These are phyloP conservation scores for Claviceps sp. DNA, from an alignment of 2,329 filamentous ascomycete genomes.

Conservation along the genomic window DNA sequence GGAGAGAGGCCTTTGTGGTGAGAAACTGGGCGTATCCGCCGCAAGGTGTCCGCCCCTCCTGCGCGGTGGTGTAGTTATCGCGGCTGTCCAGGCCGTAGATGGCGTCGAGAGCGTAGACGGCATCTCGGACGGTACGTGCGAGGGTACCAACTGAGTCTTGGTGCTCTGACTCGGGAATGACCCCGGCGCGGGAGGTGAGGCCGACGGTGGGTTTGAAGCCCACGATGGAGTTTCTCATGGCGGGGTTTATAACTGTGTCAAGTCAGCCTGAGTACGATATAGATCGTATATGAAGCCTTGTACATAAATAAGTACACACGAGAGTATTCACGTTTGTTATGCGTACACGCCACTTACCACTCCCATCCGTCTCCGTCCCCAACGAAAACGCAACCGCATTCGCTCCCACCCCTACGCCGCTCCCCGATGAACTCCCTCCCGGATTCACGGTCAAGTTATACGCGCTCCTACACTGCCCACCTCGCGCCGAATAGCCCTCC, in stretches of 20 bases:
- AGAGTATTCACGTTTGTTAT: too few species aligned
- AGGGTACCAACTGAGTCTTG: slow-evolving; percentile 59
- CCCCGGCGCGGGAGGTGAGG: slow-evolving; percentile 48
- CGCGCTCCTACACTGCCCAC: slow-evolving; percentile 49
- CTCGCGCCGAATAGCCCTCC: slow-evolving; percentile 51
- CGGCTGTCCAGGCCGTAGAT: slow-evolving; percentile 51
- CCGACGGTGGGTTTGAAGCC: slow-evolving; percentile 69
- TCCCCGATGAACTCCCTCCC: slow-evolving; percentile 55
- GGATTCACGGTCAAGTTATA: slow-evolving; percentile 59
- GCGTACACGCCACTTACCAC: slow-evolving; percentile 24
- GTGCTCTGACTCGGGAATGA: slow-evolving; percentile 53
- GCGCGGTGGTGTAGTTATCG: slow-evolving; percentile 53
- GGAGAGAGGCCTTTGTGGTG: slow-evolving; percentile 36
- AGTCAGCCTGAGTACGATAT: not conserved
- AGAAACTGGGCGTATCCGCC: slow-evolving; percentile 45
- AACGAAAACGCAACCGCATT: slow-evolving; percentile 52
- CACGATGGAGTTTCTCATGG: slow-evolving; percentile 54
- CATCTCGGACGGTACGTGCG: slow-evolving; percentile 55
- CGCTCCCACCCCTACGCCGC: slow-evolving; percentile 48
- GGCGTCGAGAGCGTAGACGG: slow-evolving; percentile 49
- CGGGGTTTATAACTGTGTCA: slow-evolving; percentile 51
- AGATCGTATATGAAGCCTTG: too few species aligned
- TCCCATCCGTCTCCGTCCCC: slow-evolving; percentile 64
- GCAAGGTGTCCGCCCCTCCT: slow-evolving; percentile 38
- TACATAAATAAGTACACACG: too few species aligned